Conservation (phyloP, 768 basidiomycete species). For the Amanita exitialis region DNA sequence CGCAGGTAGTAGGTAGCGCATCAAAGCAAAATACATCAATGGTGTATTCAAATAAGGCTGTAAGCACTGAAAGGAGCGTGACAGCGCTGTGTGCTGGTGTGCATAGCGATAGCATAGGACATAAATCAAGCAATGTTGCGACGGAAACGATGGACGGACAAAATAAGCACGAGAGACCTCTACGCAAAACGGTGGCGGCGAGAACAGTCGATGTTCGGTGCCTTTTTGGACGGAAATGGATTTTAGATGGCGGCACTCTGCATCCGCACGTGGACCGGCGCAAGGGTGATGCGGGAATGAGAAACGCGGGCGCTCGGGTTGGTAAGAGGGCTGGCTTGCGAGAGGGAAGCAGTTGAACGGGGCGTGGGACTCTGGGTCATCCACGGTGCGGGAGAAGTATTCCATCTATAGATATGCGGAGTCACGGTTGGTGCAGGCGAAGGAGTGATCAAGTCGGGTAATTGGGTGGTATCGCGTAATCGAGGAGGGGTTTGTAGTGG, state of each 20-base stretch:
- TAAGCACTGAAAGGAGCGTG: not conserved
- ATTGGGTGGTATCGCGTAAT: conserved; percentile 13
- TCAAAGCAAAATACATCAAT: not conserved
- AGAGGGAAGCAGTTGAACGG: conserved; percentile 8
- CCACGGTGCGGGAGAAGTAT: conserved; percentile 17
- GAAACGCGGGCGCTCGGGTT: conserved; percentile 53
- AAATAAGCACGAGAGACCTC: not conserved
- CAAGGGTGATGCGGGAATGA: conserved; percentile 37
- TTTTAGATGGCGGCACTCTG: conserved; percentile 28
- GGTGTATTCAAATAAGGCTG: not conserved
- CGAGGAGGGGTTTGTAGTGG: conserved; percentile 18
- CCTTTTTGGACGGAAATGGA: conserved; percentile 10
- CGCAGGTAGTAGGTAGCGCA: not conserved
- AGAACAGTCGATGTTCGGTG: conserved; percentile 11
- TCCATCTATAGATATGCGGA: conserved; percentile 51
- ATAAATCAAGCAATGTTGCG: conserved; percentile 5
- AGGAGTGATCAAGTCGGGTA: conserved; percentile 25
- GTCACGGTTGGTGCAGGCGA: conserved; percentile 48
- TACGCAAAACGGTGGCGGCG: not conserved
- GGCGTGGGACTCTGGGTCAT: conserved; percentile 24
- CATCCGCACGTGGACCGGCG: conserved; percentile 34
- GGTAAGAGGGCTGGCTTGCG: conserved; percentile 33
- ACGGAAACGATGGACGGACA: not conserved
- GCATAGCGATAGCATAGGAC: conserved; percentile 4
- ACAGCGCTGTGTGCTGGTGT: not conserved